Percentiles rank a stretch among this genome's conserved stretches.
Conservation (phyloP, 2,329 filamentous ascomycete species). For the Calonectria pseudoturangicola region DNA sequence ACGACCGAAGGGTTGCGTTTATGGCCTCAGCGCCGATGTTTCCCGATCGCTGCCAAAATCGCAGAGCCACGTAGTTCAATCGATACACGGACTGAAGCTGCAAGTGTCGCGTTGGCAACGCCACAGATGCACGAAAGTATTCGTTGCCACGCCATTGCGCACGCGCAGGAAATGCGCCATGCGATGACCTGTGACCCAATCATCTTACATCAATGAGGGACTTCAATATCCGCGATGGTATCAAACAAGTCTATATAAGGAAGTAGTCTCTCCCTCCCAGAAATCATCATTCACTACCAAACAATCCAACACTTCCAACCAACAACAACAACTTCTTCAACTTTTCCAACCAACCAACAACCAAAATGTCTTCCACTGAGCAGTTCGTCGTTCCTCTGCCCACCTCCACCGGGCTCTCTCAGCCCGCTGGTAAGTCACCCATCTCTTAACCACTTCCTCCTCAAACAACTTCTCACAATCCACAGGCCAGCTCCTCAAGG, state of each 20-base stretch:
- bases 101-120: background rate
- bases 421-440: conserved; percentile 11
- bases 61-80: background rate
- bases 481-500: conserved; percentile 21
- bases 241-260: conserved; percentile 13
- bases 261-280: background rate
- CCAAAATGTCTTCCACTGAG: conserved; percentile 26
- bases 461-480: background rate
- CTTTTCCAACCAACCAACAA: background rate
- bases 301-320: conserved; percentile 15
- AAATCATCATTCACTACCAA: conserved; percentile 5
- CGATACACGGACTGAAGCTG: background rate
- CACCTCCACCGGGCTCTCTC: conserved; percentile 24
- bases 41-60: background rate
- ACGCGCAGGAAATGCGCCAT: background rate
- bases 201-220: conserved; percentile 4
- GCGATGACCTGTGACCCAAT: background rate
- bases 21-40: background rate
- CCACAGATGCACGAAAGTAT: background rate
- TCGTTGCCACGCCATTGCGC: conserved; percentile 1
- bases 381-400: conserved; percentile 20
- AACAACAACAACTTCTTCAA: conserved; percentile 26
- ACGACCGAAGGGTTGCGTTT: background rate
- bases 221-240: background rate
- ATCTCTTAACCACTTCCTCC: background rate